A percentile compares a stretch with the other conserved stretches of the same genome.
Evolutionary conservation across 2,329 filamentous ascomycete genomes (phyloP).

Genomic region (Phialocephala subalpina): DNA sequence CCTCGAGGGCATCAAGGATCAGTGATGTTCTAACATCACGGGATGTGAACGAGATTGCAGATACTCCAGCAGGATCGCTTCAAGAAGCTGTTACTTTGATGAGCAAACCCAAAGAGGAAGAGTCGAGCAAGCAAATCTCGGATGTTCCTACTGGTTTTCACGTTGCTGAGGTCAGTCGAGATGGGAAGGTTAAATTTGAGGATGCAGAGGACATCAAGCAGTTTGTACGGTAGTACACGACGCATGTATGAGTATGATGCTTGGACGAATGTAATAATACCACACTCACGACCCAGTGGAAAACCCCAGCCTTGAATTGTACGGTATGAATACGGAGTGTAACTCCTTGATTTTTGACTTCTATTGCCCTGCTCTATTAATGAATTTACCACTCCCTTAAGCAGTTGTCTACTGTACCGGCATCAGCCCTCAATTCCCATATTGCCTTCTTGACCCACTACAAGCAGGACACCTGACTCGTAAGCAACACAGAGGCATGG

Average conservation of each 20-base stretch:
- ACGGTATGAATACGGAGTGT: background rate
- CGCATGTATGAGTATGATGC: background rate
- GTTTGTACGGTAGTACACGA: conserved; percentile 4
- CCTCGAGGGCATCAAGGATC: conserved; percentile 82
- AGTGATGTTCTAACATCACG: conserved; percentile 79
- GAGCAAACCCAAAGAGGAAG: conserved; percentile 47
- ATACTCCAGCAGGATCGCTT: conserved; percentile 76
- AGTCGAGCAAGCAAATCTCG: conserved; percentile 41
- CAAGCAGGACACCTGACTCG: too few species aligned
- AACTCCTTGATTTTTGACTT: background rate
- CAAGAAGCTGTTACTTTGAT: conserved; percentile 62
- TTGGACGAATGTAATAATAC: background rate
- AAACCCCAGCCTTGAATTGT: background rate
- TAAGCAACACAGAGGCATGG: too few species aligned
- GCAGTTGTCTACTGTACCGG: too few species aligned
- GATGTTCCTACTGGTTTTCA: conserved; percentile 56
- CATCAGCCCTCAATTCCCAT: too few species aligned
- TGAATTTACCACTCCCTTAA: too few species aligned
- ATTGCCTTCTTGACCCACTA: too few species aligned
- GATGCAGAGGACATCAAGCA: conserved; percentile 17
- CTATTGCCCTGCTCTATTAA: too few species aligned
- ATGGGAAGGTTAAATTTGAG: conserved; percentile 63
- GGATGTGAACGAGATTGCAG: conserved; percentile 91
- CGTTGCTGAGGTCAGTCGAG: conserved; percentile 63
- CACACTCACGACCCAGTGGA: background rate